Base-by-base conservation (phyloP, 2,329 filamentous ascomycete genomes). In the Xylariaceae sp. region DNA sequence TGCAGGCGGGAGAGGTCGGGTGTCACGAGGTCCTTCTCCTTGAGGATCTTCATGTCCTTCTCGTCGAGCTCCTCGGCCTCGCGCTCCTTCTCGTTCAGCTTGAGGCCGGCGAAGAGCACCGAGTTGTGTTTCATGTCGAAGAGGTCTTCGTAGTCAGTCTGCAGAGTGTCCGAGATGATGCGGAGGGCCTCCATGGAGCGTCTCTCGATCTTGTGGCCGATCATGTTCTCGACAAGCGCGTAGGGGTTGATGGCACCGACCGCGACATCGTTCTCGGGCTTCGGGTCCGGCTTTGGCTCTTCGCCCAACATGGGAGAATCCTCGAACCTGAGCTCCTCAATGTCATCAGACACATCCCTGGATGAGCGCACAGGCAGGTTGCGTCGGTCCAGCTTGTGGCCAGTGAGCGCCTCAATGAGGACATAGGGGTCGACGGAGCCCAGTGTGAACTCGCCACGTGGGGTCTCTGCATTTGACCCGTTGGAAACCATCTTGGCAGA, bases 101-200 rank as follows among this genome's bases (percentile, higher is more conserved):
- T 56, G 23, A 64, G 50, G 13, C 64, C 64, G 3, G 63, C 59
- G 32, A 55, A 65, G 12, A 67, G 55, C 15, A 65, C 53, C 14
- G 64, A 66, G 32, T 47, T 33, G 44, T 64, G 58, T 43, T 59
- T 62, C 56, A 65, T 50, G 47, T 67, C 64, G 32, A 67, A 67
- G 27, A 67, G 59, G 49, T 67, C 64, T 30, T 65, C 59, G 35
- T 67, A 67, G 46, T 67, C 63, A 13, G 62, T 66, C 50, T 66
- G 62, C 16, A 67, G 55, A 19, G 64, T 56, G 31, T 61, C 60
- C 29, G 59, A 55, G 18, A 68, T 43, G 36, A 68, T 54, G 11
- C 49, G 45, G 15, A 55, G 49, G 1, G 56, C 48, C 14, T 47
- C 48, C 14, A 56, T 46, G 18, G 58, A 60, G 29, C 46, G 40